Evolutionary conservation across 1,284 basidiomycete species (phyloP), one percentile per base, ranked within the genome.

Genomic region (Chondrostereum purpureum): DNA sequence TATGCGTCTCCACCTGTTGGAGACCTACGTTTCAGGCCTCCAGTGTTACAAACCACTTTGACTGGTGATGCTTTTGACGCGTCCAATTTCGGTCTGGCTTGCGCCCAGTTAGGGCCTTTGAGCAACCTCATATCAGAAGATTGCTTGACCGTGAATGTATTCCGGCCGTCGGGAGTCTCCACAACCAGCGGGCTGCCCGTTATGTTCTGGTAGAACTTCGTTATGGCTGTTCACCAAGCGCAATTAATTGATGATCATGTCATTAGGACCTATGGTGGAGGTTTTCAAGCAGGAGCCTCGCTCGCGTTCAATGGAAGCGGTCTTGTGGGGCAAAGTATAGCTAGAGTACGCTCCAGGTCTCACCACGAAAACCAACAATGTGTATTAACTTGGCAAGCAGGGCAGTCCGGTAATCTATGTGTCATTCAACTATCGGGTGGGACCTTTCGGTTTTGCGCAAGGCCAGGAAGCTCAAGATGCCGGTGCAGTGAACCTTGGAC

Each of bases 371-470:
- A n/a, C n/a, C n/a, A n/a, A n/a, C n/a, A n/a, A n/a, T n/a, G n/a
- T n/a, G n/a, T n/a, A n/a, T n/a, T n/a, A n/a, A n/a, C n/a, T n/a
- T n/a, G n/a, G n/a, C n/a, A 14, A 20, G 16, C 46, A 75, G 70
- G 72, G 68, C 23, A 75, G 70, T 2, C 75, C 74, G 12, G 53
- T 80, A 23, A 64, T 81, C n/a, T 75, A 76, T 41, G 77, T 80
- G 33, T 74, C 68, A 20, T 55, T 72, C 52, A 69, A 72, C 50
- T 72, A 75, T 47, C 66, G 73, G 6, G 43, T 66, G 3, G 39
- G 62, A 0, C 62, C 63, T 3, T 55, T 70, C 13, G 69, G 70
- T 1, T 70, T 70, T 43, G 64, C 65, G 4, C 59, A 61, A 48
- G 66, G 65, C 1, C 36, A 50, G 4, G 66, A 68, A 45, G 65